Conservation (phyloP, 2,329 filamentous ascomycete species). For the Lithohypha guttulata region DNA sequence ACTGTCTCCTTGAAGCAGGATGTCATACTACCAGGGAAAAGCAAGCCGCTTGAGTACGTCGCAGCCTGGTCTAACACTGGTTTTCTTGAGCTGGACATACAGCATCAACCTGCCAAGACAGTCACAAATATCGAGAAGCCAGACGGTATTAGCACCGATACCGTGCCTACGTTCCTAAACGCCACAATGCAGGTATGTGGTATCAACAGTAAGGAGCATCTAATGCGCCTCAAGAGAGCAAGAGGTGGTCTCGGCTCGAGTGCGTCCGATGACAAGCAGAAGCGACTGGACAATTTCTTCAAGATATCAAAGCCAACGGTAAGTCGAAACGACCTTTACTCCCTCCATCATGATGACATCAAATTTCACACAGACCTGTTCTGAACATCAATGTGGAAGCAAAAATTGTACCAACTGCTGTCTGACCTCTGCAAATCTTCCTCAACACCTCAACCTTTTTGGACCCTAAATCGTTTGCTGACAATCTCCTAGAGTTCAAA, state of each 20-base stretch:
- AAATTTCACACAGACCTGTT: slow-evolving; percentile 50
- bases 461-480: neutral
- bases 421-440: slow-evolving; percentile 46
- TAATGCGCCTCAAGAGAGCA: slow-evolving; percentile 65
- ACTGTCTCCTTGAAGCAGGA: slow-evolving; percentile 37
- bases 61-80: slow-evolving; percentile 58
- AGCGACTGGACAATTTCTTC: slow-evolving; percentile 68
- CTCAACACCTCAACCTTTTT: neutral
- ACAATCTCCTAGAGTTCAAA: neutral
- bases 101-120: neutral
- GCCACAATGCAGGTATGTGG: slow-evolving; percentile 41
- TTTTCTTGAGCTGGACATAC: slow-evolving; percentile 39
- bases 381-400: slow-evolving; percentile 48
- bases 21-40: slow-evolving; percentile 28
- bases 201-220: slow-evolving; percentile 62
- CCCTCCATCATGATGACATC: slow-evolving; percentile 42
- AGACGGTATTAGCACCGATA: neutral
- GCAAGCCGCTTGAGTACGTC: slow-evolving; percentile 38
- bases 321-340: neutral
- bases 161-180: slow-evolving; percentile 5
- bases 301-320: slow-evolving; percentile 32
- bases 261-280: slow-evolving; percentile 63
- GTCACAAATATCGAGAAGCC: too few species aligned
- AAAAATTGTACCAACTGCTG: slow-evolving; percentile 37
- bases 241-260: slow-evolving; percentile 72